phyloP scores from a whole-genome alignment of 2,329 filamentous ascomycete genomes.

The Penicillium palitans region DNA sequence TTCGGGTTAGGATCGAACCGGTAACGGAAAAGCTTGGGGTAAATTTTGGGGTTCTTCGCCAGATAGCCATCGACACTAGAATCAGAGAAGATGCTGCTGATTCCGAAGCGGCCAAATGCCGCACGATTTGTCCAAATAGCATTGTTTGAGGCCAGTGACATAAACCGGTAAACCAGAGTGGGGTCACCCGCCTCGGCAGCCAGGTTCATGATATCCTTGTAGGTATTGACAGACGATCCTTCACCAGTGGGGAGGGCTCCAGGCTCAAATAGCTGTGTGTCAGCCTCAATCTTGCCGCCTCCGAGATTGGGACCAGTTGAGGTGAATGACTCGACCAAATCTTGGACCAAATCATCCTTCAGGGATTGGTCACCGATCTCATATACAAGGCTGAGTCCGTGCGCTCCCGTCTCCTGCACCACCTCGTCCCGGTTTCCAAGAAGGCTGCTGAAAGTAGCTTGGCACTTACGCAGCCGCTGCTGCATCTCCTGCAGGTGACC shows the following conservation, averaged over 20 bases:
- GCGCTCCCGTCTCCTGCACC: constrained; percentile 91
- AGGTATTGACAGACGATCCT: constrained; percentile 85
- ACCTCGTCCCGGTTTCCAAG: constrained; percentile 87
- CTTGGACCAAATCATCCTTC: constrained; percentile 79
- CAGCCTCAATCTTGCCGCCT: constrained; percentile 75
- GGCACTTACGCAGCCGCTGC: constrained; percentile 71
- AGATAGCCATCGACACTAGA: constrained; percentile 67
- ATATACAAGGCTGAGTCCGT: constrained; percentile 89
- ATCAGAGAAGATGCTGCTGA: constrained; percentile 88
- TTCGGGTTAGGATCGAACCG: constrained; percentile 93
- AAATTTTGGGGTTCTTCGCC: constrained; percentile 86
- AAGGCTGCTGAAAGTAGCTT: constrained; percentile 83
- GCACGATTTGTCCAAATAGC: constrained; percentile 97
- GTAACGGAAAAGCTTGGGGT: constrained; percentile 92
- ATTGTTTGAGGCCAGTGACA: constrained; percentile 94
- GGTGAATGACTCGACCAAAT: constrained; percentile 86
- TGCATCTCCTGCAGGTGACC: constrained; percentile 76
- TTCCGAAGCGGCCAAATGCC: constrained; percentile 88
- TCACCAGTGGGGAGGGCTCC: constrained; percentile 88
- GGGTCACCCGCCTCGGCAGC: constrained; percentile 97
- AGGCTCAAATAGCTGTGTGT: constrained; percentile 91
- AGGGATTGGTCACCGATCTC: constrained; percentile 82
- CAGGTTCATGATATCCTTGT: constrained; percentile 93
- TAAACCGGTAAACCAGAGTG: constrained; percentile 95
- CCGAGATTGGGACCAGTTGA: constrained; percentile 62